A percentile compares a stretch with the other conserved stretches of the same genome.
phyloP scores from a whole-genome alignment of 306 rosid species.

The Begonia peltatifolia region DNA sequence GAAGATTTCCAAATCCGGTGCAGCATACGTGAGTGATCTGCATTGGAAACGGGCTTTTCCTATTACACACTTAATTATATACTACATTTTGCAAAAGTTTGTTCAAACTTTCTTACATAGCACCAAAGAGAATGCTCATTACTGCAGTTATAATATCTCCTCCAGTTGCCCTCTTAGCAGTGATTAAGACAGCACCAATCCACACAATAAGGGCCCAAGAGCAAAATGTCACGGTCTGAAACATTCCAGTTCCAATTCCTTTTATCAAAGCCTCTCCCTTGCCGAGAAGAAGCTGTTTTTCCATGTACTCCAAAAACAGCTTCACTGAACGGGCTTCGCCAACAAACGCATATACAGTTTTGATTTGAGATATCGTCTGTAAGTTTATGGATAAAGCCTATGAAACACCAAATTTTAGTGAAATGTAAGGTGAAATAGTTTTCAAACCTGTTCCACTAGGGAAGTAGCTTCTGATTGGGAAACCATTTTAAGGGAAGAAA shows the following conservation, averaged over 20 bases:
- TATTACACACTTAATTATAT: too few species aligned
- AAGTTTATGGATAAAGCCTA: background rate
- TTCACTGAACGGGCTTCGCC: slow-evolving; percentile 54
- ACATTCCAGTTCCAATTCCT: slow-evolving; percentile 82
- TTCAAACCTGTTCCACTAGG: slow-evolving; percentile 61
- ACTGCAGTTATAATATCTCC: slow-evolving; percentile 66
- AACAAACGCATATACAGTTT: slow-evolving; percentile 76
- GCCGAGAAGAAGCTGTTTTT: slow-evolving; percentile 35
- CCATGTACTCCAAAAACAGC: slow-evolving; percentile 43
- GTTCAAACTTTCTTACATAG: slow-evolving; percentile 41
- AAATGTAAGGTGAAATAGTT: background rate
- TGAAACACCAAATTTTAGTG: background rate
- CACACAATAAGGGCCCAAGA: slow-evolving; percentile 79
- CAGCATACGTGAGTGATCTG: slow-evolving; percentile 80
- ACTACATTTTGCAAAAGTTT: background rate
- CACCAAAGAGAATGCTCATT: slow-evolving; percentile 90
- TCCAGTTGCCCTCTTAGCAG: slow-evolving; percentile 39
- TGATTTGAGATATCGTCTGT: slow-evolving; percentile 73
- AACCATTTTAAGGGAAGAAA: slow-evolving; percentile 44
- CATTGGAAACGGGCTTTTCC: too few species aligned
- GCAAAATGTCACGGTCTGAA: slow-evolving; percentile 60
- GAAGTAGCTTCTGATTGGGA: slow-evolving; percentile 60
- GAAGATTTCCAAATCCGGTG: slow-evolving; percentile 82
- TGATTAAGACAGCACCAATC: slow-evolving; percentile 79
- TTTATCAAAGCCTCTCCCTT: slow-evolving; percentile 66